These are phyloP conservation scores for Holtermannia corniformis DNA, from an alignment of 768 basidiomycete species.

Conservation along the genomic window DNA sequence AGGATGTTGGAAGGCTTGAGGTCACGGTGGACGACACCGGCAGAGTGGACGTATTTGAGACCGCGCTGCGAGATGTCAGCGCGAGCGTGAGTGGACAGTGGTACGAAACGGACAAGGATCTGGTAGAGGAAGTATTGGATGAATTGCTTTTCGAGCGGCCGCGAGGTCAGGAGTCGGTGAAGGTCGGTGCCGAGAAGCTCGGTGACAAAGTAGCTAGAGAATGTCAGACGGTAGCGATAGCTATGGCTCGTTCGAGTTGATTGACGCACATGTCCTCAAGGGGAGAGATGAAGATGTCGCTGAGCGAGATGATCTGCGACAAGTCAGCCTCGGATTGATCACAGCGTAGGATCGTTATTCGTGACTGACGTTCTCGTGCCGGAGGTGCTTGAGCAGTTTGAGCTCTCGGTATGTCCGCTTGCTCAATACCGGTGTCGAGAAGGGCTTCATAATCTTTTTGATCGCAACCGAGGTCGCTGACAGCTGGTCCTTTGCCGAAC, in stretches of 20 bases:
- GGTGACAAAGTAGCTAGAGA: constrained; percentile 86
- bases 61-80: constrained; percentile 56
- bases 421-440: constrained; percentile 88
- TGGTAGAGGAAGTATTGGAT: constrained; percentile 99
- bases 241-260: background rate
- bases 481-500: constrained; percentile 90
- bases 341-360: background rate
- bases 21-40: constrained; percentile 96
- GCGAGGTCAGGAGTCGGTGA: constrained; percentile 88
- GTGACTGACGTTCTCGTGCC: constrained; percentile 82
- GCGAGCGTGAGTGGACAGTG: background rate
- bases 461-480: constrained; percentile 90
- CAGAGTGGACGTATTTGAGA: constrained; percentile 98
- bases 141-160: constrained; percentile 98
- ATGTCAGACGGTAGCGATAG: constrained; percentile 2
- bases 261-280: constrained; percentile 80
- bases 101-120: constrained; percentile 60
- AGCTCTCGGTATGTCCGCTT: constrained; percentile 97
- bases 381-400: constrained; percentile 95
- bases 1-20: constrained; percentile 99
- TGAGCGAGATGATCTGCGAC: constrained; percentile 85
- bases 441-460: constrained; percentile 99
- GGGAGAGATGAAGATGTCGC: constrained; percentile 99
- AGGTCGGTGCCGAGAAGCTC: constrained; percentile 97
- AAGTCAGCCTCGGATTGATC: constrained; percentile 2